Evolutionary conservation across 345 rosid genomes (phyloP).

Genomic region (Euphorbia lathyris): DNA sequence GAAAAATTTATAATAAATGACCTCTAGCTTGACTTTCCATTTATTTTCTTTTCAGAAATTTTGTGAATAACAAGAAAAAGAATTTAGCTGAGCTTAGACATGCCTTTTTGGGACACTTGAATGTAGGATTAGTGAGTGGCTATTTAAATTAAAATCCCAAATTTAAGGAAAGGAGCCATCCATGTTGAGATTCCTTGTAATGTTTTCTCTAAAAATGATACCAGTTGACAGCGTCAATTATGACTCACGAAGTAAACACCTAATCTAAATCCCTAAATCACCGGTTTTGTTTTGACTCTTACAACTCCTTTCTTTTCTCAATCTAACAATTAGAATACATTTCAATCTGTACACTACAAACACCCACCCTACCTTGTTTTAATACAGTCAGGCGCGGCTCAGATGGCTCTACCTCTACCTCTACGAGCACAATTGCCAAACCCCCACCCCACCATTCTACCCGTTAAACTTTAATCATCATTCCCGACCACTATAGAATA

Average conservation of each 20-base stretch:
- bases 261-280: slow-evolving; percentile 1
- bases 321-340: slow-evolving; percentile 28
- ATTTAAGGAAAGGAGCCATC: too few relatives aligned
- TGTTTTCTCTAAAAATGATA: background rate
- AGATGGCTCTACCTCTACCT: slow-evolving; percentile 24
- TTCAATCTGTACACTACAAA: slow-evolving; percentile 37
- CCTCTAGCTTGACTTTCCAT: too few relatives aligned
- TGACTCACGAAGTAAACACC: slow-evolving; percentile 9
- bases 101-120: too few relatives aligned
- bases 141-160: too few relatives aligned
- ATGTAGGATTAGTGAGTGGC: too few relatives aligned
- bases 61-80: too few relatives aligned
- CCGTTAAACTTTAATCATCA: slow-evolving; percentile 27
- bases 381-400: slow-evolving; percentile 29
- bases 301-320: slow-evolving; percentile 17
- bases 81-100: too few relatives aligned
- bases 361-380: slow-evolving; percentile 24
- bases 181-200: too few relatives aligned
- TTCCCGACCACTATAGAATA: background rate
- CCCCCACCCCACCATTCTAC: slow-evolving; percentile 15
- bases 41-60: too few relatives aligned
- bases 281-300: slow-evolving; percentile 17
- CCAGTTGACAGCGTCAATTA: background rate
- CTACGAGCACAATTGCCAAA: slow-evolving; percentile 14
- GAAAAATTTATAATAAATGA: too few relatives aligned